Base-by-base conservation (phyloP, 331 rosid genomes). In the Rosa hybrid region DNA sequence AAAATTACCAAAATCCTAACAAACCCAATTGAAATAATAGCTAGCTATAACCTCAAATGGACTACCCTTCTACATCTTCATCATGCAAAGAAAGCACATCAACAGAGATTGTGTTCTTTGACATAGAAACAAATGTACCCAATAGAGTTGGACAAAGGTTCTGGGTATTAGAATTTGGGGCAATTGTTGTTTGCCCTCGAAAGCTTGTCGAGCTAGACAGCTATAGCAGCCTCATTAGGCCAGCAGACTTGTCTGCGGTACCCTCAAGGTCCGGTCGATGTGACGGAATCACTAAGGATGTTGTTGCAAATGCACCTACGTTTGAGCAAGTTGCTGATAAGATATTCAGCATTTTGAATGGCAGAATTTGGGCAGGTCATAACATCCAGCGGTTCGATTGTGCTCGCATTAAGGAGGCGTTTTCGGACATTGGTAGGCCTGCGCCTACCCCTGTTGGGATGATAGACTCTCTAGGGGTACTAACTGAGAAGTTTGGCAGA, bases 361-460 rank as follows among this genome's bases (percentile, higher is more conserved):
- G 98, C 20, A 89, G 91, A 79, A 86, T 90, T 48, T 94, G 98
- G 98, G 98, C 92, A 10, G 98, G 98, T 16, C 96, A 94, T 79
- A 94, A 94, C 80, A 94, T 94, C 25, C 90, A 51, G 75, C 80
- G 97, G 77, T 94, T 94, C 7, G 97, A 94, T 46, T 89, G 98
- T 69, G 86, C 85, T 62, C 90, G 97, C 68, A 94, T 94, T 54
- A 89, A 79, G 82, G 98, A 94, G 73, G 94, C 92, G 12, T 94
- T 94, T 73, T 78, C 85, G 0, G 88, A 81, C 21, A 85, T 94
- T 41, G 91, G 88, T 27, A 86, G 71, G 85, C 85, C 93, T 21
- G 88, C 90, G 16, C 98, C 98, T 9, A 70, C 25, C 0, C 97
- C 97, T 0, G 77, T 85, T 74, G 98, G 96, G 12, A 84, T 89